Evolutionary conservation across 371 early-diverging fungal genomes (phyloP).

Genomic region (Blakeslea trispora): DNA sequence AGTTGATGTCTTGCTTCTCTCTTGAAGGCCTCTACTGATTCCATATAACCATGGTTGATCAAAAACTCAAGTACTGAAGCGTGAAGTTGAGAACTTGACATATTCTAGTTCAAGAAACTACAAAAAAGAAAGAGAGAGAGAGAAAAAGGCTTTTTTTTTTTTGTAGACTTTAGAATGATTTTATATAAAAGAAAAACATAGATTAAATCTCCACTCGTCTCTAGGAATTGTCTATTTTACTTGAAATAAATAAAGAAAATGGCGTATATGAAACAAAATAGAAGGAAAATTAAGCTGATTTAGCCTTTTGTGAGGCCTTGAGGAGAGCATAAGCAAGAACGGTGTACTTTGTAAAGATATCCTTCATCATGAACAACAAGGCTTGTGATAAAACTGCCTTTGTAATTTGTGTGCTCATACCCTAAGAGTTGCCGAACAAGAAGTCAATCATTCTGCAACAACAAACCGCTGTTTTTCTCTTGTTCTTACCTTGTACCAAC

Average conservation of each 20-base stretch:
- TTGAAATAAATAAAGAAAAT: neutral
- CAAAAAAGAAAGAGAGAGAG: neutral
- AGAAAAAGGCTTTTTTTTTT: too few relatives aligned
- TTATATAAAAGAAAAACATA: neutral
- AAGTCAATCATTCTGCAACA: neutral
- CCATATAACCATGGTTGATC: slow-evolving; percentile 43
- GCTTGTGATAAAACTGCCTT: slow-evolving; percentile 97
- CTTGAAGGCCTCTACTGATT: slow-evolving; percentile 46
- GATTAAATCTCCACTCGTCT: neutral
- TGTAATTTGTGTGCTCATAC: slow-evolving; percentile 94
- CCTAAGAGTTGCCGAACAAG: too few relatives aligned
- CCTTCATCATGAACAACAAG: slow-evolving; percentile 92
- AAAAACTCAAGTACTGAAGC: slow-evolving; percentile 42
- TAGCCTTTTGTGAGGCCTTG: slow-evolving; percentile 24
- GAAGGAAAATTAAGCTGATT: slow-evolving; percentile 8
- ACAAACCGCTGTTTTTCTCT: too few relatives aligned
- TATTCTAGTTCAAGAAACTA: too few relatives aligned
- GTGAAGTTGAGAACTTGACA: slow-evolving; percentile 18
- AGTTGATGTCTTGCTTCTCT: slow-evolving; percentile 48
- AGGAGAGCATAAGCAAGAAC: slow-evolving; percentile 55
- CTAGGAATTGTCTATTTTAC: too few relatives aligned
- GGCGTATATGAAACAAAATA: neutral
- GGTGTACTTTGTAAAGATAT: slow-evolving; percentile 76
- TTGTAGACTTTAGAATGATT: too few relatives aligned
- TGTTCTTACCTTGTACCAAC: slow-evolving; percentile 92